A percentile compares a stretch with the other conserved stretches of the same genome.
Evolutionary conservation across 169 alveolate genomes (phyloP).

Genomic region (Plasmodium relictum): DNA sequence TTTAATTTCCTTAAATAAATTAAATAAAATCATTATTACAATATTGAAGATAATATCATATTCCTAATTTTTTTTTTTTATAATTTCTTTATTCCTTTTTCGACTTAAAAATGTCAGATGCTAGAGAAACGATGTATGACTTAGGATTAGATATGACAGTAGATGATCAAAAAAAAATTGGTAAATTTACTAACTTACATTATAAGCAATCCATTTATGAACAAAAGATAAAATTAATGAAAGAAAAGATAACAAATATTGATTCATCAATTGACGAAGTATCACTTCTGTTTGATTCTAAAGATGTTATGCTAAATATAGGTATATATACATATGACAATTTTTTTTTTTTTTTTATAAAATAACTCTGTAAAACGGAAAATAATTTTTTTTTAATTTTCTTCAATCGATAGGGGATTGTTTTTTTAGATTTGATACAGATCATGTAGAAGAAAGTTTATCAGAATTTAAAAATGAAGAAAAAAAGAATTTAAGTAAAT

Average conservation of each 20-base stretch:
- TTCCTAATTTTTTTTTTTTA: no score
- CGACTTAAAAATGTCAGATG: constrained; percentile 34
- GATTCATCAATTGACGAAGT: constrained; percentile 72
- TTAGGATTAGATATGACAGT: constrained; percentile 75
- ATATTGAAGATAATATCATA: no score
- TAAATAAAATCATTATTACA: no score
- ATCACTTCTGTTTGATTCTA: constrained; percentile 44
- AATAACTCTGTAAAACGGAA: neutral
- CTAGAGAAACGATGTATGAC: constrained; percentile 63
- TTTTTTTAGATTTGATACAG: constrained; percentile 53
- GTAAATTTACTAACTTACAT: constrained; percentile 69
- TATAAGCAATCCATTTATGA: constrained; percentile 60
- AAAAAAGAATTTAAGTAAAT: constrained; percentile 37
- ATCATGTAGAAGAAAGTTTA: constrained; percentile 49
- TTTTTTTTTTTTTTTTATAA: neutral
- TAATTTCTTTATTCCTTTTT: no score
- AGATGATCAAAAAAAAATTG: constrained; percentile 74
- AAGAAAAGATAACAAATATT: constrained; percentile 60
- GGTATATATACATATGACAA: constrained; percentile 29
- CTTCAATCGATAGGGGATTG: constrained; percentile 45
- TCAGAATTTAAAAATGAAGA: constrained; percentile 41
- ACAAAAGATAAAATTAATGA: constrained; percentile 63
- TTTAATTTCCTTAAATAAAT: no score
- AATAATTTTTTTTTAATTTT: neutral
- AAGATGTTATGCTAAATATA: constrained; percentile 61